Evolutionary conservation across 2,329 filamentous ascomycete genomes (phyloP).

Genomic region (Pseudogymnoascus sp.): DNA sequence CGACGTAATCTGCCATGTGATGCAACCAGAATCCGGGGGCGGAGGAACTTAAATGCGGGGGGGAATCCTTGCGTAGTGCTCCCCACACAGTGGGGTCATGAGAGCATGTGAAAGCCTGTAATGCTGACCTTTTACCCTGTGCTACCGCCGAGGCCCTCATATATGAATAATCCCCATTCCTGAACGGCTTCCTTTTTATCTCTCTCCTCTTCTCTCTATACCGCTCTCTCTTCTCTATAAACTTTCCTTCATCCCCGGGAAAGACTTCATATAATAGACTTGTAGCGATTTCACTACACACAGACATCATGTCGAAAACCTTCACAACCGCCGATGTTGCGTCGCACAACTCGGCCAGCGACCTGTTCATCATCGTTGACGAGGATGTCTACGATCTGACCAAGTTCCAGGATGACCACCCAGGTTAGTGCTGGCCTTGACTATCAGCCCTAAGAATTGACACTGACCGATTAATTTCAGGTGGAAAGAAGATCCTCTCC

Average conservation of each 20-base stretch:
- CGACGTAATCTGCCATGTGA: constrained; percentile 4
- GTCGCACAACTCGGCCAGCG: constrained; percentile 80
- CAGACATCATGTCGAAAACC: constrained; percentile 67
- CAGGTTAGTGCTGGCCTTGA: constrained; percentile 46
- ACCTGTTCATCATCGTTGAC: constrained; percentile 84
- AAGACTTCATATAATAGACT: not conserved
- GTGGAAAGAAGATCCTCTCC: constrained; percentile 27
- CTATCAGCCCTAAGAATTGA: not conserved
- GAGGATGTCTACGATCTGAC: constrained; percentile 95
- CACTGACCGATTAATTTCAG: constrained; percentile 14
- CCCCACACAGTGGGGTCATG: not conserved
- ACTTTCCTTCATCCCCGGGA: not conserved
- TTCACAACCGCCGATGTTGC: constrained; percentile 82
- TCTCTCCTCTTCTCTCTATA: not conserved
- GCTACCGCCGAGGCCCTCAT: constrained; percentile 2
- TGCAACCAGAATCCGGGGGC: constrained; percentile 9
- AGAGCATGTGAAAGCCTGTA: constrained; percentile 6
- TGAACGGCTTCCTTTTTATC: not conserved
- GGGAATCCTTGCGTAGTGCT: not conserved
- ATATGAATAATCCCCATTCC: constrained; percentile 7
- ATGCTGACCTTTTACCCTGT: not conserved
- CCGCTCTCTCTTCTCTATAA: not conserved
- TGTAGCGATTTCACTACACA: not conserved
- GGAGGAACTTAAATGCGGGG: constrained; percentile 4
- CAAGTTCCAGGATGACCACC: constrained; percentile 77